Evolutionary conservation across 805 yeast species (phyloP).

Genomic region (Cyberlindnera xishuangbannaensis): DNA sequence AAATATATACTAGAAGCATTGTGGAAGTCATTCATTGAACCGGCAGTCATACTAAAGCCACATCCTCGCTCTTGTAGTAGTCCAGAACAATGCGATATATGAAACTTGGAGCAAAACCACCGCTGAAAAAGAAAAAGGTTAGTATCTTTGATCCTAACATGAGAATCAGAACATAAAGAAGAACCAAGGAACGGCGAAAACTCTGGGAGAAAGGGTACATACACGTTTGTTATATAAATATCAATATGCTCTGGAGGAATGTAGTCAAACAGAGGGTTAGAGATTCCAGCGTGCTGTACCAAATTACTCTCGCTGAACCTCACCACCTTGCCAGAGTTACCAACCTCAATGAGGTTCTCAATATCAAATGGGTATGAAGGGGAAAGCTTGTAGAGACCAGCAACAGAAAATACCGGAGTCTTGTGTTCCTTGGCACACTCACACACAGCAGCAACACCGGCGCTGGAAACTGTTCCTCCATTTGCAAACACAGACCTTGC

Average conservation of each 20-base stretch:
- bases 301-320: slow-evolving; percentile 65
- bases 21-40: too few relatives aligned
- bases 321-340: slow-evolving; percentile 85
- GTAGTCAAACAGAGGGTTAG: slow-evolving; percentile 87
- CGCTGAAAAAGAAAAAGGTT: slow-evolving; percentile 33
- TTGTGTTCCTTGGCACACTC: slow-evolving; percentile 93
- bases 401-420: slow-evolving; percentile 95
- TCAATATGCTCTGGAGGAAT: slow-evolving; percentile 92
- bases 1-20: too few relatives aligned
- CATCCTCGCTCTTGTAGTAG: slow-evolving; percentile 85
- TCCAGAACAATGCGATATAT: slow-evolving; percentile 93
- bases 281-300: slow-evolving; percentile 69
- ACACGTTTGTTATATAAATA: slow-evolving; percentile 85
- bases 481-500: slow-evolving; percentile 91
- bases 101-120: slow-evolving; percentile 95
- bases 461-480: slow-evolving; percentile 86
- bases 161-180: neutral
- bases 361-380: slow-evolving; percentile 82
- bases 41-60: slow-evolving; percentile 39
- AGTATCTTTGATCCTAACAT: slow-evolving; percentile 8
- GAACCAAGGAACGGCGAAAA: too few relatives aligned
- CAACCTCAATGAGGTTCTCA: slow-evolving; percentile 84
- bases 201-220: slow-evolving; percentile 24
- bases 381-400: slow-evolving; percentile 88
- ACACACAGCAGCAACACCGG: slow-evolving; percentile 90